These are phyloP conservation scores for Teratosphaeria nubilosa DNA, from an alignment of 2,329 filamentous ascomycete species.

Conservation along the genomic window DNA sequence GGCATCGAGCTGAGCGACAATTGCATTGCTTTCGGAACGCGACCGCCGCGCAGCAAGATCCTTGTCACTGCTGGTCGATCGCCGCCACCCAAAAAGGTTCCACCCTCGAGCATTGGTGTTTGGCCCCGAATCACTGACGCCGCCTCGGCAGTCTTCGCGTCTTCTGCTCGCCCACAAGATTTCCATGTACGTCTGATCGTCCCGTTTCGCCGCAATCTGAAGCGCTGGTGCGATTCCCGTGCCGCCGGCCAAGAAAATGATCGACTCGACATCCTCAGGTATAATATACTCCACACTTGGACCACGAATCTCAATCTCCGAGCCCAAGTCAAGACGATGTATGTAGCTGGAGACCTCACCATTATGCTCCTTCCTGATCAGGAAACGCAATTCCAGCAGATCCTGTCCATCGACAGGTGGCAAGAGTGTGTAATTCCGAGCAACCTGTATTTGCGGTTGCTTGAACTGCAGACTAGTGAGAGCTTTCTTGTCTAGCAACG, in stretches of 20 bases:
- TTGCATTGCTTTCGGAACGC: constrained; percentile 31
- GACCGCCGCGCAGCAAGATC: constrained; percentile 2
- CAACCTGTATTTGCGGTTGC: constrained; percentile 88
- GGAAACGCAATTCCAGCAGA: constrained; percentile 50
- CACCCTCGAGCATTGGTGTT: constrained; percentile 3
- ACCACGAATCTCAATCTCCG: constrained; percentile 65
- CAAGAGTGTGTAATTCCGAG: constrained; percentile 80
- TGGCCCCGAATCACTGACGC: constrained; percentile 39
- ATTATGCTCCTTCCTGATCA: constrained; percentile 65
- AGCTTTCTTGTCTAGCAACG: constrained; percentile 35
- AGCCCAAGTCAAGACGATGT: constrained; percentile 48
- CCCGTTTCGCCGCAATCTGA: constrained; percentile 56
- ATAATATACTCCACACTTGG: constrained; percentile 59
- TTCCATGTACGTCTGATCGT: constrained; percentile 45
- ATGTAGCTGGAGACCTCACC: constrained; percentile 85
- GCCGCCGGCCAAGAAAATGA: constrained; percentile 83
- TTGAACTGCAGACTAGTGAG: constrained; percentile 89
- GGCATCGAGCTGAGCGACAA: constrained; percentile 53
- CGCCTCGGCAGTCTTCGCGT: constrained; percentile 55
- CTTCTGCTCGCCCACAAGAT: constrained; percentile 75
- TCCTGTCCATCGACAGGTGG: constrained; percentile 40
- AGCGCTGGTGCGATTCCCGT: constrained; percentile 87
- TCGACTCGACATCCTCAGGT: constrained; percentile 41
- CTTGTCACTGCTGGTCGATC: not conserved
- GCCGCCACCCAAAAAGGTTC: constrained; percentile 9